Percentiles rank a stretch among this genome's conserved stretches.
phyloP scores from a whole-genome alignment of 257 asterid species.

The Ligustrum vulgare region DNA sequence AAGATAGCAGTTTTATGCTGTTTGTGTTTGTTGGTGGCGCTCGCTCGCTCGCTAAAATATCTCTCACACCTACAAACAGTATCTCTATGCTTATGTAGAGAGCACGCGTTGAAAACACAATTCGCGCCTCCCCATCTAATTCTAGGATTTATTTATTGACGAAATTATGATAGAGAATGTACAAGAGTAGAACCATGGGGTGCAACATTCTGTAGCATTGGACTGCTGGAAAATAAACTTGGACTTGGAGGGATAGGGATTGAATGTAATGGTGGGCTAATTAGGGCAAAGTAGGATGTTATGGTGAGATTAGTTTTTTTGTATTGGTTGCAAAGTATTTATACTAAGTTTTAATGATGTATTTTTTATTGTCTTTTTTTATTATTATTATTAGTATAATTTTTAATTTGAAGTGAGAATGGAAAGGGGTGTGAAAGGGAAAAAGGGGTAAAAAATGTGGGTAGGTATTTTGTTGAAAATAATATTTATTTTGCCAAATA shows the following conservation, averaged over 20 bases:
- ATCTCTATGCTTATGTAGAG: constrained; percentile 8
- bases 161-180: constrained; percentile 24
- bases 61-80: constrained; percentile 35
- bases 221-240: constrained; percentile 31
- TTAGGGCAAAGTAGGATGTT: too few relatives aligned
- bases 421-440: too few relatives aligned
- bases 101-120: background rate
- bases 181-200: constrained; percentile 21
- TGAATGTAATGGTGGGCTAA: too few relatives aligned
- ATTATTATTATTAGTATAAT: too few relatives aligned
- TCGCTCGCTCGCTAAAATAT: background rate
- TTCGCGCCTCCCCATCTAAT: background rate
- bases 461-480: too few relatives aligned
- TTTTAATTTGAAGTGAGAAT: too few relatives aligned
- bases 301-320: background rate
- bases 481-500: too few relatives aligned
- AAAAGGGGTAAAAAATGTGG: too few relatives aligned
- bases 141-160: background rate
- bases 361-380: too few relatives aligned
- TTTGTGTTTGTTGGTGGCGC: constrained; percentile 30
- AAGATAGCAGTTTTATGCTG: background rate
- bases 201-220: constrained; percentile 9
- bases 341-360: too few relatives aligned
- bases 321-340: background rate
- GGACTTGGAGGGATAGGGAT: too few relatives aligned